phyloP scores from a whole-genome alignment of 352 stramenopile genomes.

The Phytophthora rubi region DNA sequence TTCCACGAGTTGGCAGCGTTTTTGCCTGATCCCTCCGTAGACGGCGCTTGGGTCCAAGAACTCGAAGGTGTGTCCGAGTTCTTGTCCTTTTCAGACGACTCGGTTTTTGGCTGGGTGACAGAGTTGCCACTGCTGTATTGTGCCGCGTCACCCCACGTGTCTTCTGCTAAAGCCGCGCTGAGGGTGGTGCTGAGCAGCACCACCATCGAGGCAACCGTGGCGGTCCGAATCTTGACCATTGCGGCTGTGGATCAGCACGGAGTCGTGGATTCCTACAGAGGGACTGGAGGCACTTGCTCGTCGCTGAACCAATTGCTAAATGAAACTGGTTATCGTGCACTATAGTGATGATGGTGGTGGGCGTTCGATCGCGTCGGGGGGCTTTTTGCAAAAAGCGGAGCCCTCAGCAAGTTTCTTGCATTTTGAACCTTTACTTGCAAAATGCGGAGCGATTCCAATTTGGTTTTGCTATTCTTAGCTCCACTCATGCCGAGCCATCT shows the following conservation, averaged over 20 bases:
- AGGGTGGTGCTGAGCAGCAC: slow-evolving; percentile 21
- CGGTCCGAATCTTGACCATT: slow-evolving; percentile 29
- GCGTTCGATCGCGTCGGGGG: slow-evolving; percentile 13
- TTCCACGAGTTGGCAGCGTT: neutral
- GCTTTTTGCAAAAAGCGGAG: too few species aligned
- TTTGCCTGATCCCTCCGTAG: neutral
- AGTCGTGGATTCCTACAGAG: slow-evolving; percentile 1
- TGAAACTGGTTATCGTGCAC: neutral
- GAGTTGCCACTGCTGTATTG: slow-evolving; percentile 11
- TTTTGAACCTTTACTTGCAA: too few species aligned
- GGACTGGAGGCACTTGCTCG: slow-evolving; percentile 6
- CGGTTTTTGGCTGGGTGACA: slow-evolving; percentile 14
- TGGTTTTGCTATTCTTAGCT: too few species aligned
- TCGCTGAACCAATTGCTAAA: slow-evolving; percentile 27
- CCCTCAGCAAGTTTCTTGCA: too few species aligned
- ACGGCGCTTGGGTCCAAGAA: slow-evolving; percentile 4
- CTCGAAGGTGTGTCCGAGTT: neutral
- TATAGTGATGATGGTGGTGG: too few species aligned
- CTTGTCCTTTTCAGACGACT: slow-evolving; percentile 5
- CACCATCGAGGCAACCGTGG: slow-evolving; percentile 20
- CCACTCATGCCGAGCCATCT: too few species aligned
- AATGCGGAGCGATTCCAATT: too few species aligned
- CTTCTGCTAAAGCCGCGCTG: slow-evolving; percentile 15
- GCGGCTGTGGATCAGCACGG: neutral
- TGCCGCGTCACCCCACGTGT: slow-evolving; percentile 28